These are phyloP conservation scores for Citrus hindsii DNA, from an alignment of 345 rosid genomes.

Conservation along the genomic window DNA sequence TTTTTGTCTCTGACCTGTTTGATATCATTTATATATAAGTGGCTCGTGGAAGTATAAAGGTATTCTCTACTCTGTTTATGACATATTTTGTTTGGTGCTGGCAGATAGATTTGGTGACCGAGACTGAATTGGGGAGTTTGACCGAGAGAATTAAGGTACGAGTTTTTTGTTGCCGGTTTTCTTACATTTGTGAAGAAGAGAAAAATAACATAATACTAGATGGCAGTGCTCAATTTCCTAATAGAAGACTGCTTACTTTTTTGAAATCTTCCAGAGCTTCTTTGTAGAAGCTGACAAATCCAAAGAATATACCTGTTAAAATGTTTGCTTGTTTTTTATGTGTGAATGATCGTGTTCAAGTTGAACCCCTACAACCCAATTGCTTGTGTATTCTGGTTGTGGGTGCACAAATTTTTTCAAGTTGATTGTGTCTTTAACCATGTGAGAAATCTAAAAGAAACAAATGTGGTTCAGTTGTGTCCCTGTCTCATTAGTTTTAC, in stretches of 20 bases:
- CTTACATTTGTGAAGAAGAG: background rate
- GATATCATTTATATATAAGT: background rate
- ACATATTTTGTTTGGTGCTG: slow-evolving; percentile 12
- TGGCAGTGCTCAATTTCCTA: background rate
- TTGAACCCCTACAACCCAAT: background rate
- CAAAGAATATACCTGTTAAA: background rate
- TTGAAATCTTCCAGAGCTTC: background rate
- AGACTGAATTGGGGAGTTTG: slow-evolving; percentile 46
- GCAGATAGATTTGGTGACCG: slow-evolving; percentile 67
- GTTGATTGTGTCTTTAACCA: background rate
- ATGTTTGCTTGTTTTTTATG: background rate
- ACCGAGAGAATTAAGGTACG: slow-evolving; percentile 58
- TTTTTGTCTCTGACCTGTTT: background rate
- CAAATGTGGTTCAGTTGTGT: background rate
- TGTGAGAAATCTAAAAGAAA: background rate
- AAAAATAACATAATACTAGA: background rate
- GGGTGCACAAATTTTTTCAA: background rate
- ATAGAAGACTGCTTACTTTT: background rate
- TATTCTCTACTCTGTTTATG: background rate
- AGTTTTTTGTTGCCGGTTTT: background rate
- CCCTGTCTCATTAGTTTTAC: background rate
- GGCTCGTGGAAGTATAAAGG: background rate
- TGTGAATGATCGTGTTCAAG: background rate
- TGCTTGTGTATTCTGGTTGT: background rate
- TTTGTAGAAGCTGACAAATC: too few species aligned